Evolutionary conservation across 768 basidiomycete genomes (phyloP).

Genomic region (Suillus hirtellus): DNA sequence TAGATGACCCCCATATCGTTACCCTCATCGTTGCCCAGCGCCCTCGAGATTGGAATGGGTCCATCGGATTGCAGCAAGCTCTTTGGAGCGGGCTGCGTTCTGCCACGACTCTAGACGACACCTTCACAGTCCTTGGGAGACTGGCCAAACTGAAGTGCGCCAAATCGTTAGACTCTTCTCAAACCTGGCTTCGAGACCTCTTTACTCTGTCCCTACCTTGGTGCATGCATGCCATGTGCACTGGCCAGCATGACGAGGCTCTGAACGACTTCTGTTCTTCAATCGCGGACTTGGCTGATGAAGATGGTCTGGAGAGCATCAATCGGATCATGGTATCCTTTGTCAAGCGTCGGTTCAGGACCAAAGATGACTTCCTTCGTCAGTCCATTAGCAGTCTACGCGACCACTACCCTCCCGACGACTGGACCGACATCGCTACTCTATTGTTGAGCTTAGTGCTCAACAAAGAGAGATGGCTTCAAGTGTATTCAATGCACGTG

Average conservation of each 20-base stretch:
- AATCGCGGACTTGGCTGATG: slow-evolving; percentile 69
- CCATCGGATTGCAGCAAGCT: slow-evolving; percentile 64
- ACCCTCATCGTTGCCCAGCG: slow-evolving; percentile 67
- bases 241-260: slow-evolving; percentile 56
- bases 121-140: slow-evolving; percentile 66
- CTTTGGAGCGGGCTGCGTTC: slow-evolving; percentile 81
- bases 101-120: slow-evolving; percentile 61
- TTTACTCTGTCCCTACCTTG: slow-evolving; percentile 85
- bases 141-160: slow-evolving; percentile 61
- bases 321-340: slow-evolving; percentile 89
- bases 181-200: slow-evolving; percentile 74
- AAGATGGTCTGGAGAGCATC: slow-evolving; percentile 75
- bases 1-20: slow-evolving; percentile 66
- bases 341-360: slow-evolving; percentile 83
- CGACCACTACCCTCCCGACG: slow-evolving; percentile 75
- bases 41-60: slow-evolving; percentile 71
- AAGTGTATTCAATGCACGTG: slow-evolving; percentile 81
- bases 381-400: slow-evolving; percentile 85
- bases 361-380: slow-evolving; percentile 90
- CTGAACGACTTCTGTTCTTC: slow-evolving; percentile 73
- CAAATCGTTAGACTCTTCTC: slow-evolving; percentile 68
- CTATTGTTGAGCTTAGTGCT: slow-evolving; percentile 85
- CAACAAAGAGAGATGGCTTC: slow-evolving; percentile 80
- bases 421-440: slow-evolving; percentile 81
- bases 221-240: slow-evolving; percentile 79